Evolutionary conservation across 495 filamentous ascomycete genomes (phyloP).

Genomic region (Xylaria intraflava): DNA sequence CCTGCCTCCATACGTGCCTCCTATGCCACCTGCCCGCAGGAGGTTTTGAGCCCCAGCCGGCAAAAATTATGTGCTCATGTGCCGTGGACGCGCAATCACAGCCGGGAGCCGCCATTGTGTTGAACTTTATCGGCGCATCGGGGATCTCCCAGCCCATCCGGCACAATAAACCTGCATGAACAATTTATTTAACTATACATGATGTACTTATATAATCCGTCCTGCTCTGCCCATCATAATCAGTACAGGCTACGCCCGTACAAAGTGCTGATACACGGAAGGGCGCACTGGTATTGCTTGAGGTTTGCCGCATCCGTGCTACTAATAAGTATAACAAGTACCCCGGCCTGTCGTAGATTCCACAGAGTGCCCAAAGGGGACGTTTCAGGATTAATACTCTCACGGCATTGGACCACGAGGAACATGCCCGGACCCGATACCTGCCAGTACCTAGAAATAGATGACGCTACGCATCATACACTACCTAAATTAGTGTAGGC

Average conservation of each 20-base stretch:
- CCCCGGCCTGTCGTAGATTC: neutral
- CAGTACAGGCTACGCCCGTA: no score
- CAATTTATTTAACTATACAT: no score
- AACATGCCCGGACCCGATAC: conserved; percentile 6
- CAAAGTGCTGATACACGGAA: no score
- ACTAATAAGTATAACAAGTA: conserved; percentile 10
- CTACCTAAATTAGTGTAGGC: neutral
- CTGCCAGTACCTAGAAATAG: neutral
- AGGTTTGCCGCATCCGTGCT: no score
- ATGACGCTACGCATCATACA: no score
- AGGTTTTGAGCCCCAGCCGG: neutral
- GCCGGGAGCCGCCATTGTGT: conserved; percentile 2
- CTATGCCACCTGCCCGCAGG: neutral
- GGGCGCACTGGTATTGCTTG: no score
- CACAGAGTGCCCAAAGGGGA: conserved; percentile 11
- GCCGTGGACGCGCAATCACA: conserved; percentile 10
- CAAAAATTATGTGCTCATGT: conserved; percentile 3
- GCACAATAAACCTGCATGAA: neutral
- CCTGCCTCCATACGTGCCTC: neutral
- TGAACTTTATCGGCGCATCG: conserved; percentile 12
- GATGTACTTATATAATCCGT: no score
- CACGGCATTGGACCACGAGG: conserved; percentile 3
- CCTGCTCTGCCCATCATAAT: no score
- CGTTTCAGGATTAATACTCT: neutral
- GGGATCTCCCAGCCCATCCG: conserved; percentile 4